phyloP scores from a whole-genome alignment of 116 monocot genomes.

The Iris pallida region DNA sequence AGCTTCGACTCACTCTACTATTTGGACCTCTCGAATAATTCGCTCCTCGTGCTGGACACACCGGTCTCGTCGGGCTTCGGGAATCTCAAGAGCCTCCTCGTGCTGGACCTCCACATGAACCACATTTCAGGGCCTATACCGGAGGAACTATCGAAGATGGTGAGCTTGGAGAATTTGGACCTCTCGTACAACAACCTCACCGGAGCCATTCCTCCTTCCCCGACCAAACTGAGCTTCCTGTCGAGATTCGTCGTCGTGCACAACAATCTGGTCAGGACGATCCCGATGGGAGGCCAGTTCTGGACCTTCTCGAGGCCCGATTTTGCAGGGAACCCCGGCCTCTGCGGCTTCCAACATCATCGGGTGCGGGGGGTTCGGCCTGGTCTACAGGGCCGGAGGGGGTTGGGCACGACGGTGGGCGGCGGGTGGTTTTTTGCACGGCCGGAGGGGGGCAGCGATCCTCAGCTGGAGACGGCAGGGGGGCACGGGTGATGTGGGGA shows the following conservation, averaged over 20 bases:
- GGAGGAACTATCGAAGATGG: conserved; percentile 41
- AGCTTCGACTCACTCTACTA: conserved; percentile 53
- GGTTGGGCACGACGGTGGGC: no score
- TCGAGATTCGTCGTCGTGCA: conserved; percentile 62
- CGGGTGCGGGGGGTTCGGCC: no score
- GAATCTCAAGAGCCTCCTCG: conserved; percentile 40
- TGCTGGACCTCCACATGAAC: conserved; percentile 62
- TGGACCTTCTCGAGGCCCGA: conserved; percentile 31
- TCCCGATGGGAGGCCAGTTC: conserved; percentile 58
- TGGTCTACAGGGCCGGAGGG: conserved; percentile 12
- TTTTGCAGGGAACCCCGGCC: conserved; percentile 37
- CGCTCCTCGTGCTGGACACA: conserved; percentile 43
- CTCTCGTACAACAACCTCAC: conserved; percentile 67
- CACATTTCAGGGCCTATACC: conserved; percentile 65
- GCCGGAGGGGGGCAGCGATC: no score
- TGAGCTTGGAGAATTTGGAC: conserved; percentile 55
- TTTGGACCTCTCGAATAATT: conserved; percentile 76
- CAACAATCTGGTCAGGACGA: conserved; percentile 61
- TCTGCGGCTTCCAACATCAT: conserved; percentile 39
- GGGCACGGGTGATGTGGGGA: no score
- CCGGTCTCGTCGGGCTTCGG: conserved; percentile 49
- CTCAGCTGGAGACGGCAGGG: no score
- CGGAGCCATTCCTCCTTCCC: conserved; percentile 55
- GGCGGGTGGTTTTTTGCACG: no score
- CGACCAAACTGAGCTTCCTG: conserved; percentile 58